Base-by-base conservation (phyloP, 768 basidiomycete species). In the Cytidiella melzeri region DNA sequence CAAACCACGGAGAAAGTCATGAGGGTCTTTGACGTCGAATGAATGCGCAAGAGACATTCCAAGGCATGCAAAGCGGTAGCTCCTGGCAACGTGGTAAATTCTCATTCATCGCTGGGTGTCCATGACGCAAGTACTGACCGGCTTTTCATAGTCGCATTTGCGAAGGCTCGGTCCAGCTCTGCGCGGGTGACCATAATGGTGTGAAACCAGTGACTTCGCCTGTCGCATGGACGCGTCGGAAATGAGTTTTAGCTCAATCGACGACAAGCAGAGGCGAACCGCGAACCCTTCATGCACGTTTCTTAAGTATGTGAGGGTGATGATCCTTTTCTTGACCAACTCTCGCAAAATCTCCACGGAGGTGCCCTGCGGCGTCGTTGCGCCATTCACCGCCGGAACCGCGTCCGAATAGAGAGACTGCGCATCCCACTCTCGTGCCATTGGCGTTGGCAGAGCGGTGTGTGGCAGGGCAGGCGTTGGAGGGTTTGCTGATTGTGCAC, bases 271-370 rank as follows among this genome's bases (percentile, higher is more conserved):
- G 41, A 45, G 19, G 40, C 23, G 10, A 7, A 5, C 3, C 43
- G 75, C 83, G 58, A 55, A 91, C 87, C 92, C 92, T 66, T 92
- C 88, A 55, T 92, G 86, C 26, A 90, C 83, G 58, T 81, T 88
- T 56, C 87, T 77, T 65, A 92, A 72, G 64, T 93, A 92, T 0
- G 87, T 91, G 57, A 92, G 70, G 19, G 90, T 90, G 59, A 87
- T 75, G 48, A 92, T 84, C 53, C 92, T 74, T 71, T 91, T 92
- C 70, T 85, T 82, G 7, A 92, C 79, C 43, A 89, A 69, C 59
- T 87, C 87, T 47, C 90, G 70, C 50, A 92, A 71, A 61, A 84
- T 83, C 61, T 92, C 90, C 48, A 87, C 76, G 7, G 84, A 83
- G 24, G 86, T 84, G 12, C 83, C 84, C 62, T 82, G 84, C 2